phyloP scores from a whole-genome alignment of 805 yeast species.

The Kodamaea neixiangensis region DNA sequence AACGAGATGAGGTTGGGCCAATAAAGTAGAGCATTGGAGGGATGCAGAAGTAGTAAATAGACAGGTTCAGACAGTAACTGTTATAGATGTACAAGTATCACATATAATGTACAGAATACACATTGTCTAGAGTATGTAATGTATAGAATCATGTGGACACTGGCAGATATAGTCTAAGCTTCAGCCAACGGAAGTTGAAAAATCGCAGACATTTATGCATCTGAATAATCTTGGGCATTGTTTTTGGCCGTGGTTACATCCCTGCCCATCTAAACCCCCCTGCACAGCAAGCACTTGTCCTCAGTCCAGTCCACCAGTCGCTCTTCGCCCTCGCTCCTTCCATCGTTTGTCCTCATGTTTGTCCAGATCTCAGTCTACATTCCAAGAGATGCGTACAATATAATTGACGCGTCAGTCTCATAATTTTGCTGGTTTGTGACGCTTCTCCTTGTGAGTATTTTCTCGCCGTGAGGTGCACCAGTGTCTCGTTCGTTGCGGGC shows the following conservation, averaged over 20 bases:
- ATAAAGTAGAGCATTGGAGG: too few relatives aligned
- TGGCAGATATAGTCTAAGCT: too few relatives aligned
- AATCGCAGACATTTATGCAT: neutral
- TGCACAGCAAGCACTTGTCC: neutral
- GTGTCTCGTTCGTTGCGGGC: neutral
- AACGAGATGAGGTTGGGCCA: too few relatives aligned
- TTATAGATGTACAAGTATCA: too few relatives aligned
- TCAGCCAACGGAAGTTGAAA: too few relatives aligned
- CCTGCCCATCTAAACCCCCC: neutral
- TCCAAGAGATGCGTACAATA: neutral
- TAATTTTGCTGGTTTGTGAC: constrained; percentile 5
- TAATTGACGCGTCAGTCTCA: neutral
- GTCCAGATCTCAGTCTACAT: neutral
- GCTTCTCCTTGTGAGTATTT: neutral
- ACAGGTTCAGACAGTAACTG: too few relatives aligned
- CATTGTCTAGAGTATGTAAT: too few relatives aligned
- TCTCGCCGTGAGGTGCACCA: neutral
- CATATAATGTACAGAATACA: too few relatives aligned
- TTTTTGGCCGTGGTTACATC: neutral
- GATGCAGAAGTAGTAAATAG: too few relatives aligned
- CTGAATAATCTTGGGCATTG: neutral
- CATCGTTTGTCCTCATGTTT: neutral
- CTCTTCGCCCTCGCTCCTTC: neutral
- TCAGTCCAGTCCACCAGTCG: neutral
- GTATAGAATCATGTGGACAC: too few relatives aligned